These are phyloP conservation scores for Ceratocystis eucalypticola DNA, from an alignment of 2,329 filamentous ascomycete species.

Conservation along the genomic window DNA sequence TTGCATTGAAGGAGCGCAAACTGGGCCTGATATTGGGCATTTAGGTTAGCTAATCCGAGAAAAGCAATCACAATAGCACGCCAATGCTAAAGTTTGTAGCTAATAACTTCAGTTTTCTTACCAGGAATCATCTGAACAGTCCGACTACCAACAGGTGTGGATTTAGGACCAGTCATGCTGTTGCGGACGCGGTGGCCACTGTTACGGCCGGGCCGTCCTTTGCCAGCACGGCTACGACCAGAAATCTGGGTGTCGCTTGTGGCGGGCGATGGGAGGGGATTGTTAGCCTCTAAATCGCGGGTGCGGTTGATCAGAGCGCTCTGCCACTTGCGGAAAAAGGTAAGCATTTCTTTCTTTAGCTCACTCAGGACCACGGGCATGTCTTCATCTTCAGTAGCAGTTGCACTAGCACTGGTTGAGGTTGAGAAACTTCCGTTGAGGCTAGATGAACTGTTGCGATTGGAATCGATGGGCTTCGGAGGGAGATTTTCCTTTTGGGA, in stretches of 20 bases:
- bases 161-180: constrained; percentile 7
- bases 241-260: background rate
- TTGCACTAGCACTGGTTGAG: constrained; percentile 20
- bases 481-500: constrained; percentile 17
- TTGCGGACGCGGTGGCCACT: constrained; percentile 22
- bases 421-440: constrained; percentile 5
- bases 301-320: constrained; percentile 54
- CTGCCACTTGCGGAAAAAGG: constrained; percentile 72
- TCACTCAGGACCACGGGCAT: constrained; percentile 40
- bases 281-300: constrained; percentile 40
- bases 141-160: constrained; percentile 9
- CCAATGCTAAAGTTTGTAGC: background rate
- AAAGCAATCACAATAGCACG: too few species aligned
- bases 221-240: constrained; percentile 28
- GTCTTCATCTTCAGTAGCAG: constrained; percentile 23
- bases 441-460: constrained; percentile 21
- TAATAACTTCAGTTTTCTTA: background rate
- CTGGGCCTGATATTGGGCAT: constrained; percentile 24
- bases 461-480: constrained; percentile 15
- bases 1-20: constrained; percentile 29
- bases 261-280: constrained; percentile 3
- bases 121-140: constrained; percentile 7
- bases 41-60: background rate
- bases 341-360: constrained; percentile 54
- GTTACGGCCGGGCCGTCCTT: constrained; percentile 20